Base-by-base conservation (phyloP, 495 filamentous ascomycete genomes). In the Penicillium egyptiacum region DNA sequence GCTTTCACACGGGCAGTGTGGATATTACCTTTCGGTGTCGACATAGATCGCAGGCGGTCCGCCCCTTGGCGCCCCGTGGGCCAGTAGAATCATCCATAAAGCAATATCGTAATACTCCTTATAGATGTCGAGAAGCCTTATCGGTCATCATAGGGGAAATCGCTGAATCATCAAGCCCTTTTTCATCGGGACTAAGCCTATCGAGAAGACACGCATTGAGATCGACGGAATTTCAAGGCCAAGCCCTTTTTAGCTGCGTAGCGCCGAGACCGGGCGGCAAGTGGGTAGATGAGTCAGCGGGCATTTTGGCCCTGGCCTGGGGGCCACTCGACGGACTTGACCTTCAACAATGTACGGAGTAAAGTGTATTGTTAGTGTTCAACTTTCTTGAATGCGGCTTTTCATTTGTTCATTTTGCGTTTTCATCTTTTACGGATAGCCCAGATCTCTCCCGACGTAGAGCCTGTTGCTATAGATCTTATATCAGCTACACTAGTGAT, bases 31-130 rank as follows among this genome's bases (percentile, higher is more conserved):
- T 68, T 45, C 60, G 47, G 19, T 55, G 30, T 25, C 65, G 65
- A 43, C 65, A 68, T 59, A 70, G 40, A 59, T 70, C 67, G 40
- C 67, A 70, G 6, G 64, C 67, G 45, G 43, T 65, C 23, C 58
- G 61, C 26, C 50, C 22, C 25, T 59, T 60, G 3, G 42, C 50
- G 25, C 56, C 65, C 40, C 56, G 57, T 26, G 57, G 50, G 31
- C 31, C 46, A 6, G 55, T 44, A 43, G 56, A 22, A 33, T 46
- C 42, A 17, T 59, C 52, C 51, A 59, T 59, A 17, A 42, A 53
- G 42, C 16, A 16, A 41, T 40, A 6, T 28, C n/a, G 10, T 12
- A 22, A 47, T 28, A 9, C n/a, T 19, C 8, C 8, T 47, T 47
- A 47, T 2, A 47, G 44, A 8, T 51, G 14, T 51, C 35, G 2